A percentile compares a stretch with the other conserved stretches of the same genome.
Evolutionary conservation across 2,329 filamentous ascomycete genomes (phyloP).

Genomic region (Fusarium sp.): DNA sequence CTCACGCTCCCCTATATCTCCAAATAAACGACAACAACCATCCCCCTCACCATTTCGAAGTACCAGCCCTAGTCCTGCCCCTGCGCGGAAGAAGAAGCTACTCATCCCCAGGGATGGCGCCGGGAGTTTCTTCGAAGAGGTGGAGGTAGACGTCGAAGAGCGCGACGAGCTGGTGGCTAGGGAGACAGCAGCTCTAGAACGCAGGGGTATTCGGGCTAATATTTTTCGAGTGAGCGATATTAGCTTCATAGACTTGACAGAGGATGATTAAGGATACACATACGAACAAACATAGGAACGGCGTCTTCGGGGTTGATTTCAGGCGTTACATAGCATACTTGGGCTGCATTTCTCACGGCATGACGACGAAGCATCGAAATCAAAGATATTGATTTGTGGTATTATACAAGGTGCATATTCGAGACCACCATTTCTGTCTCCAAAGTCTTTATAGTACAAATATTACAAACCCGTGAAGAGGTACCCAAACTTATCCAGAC

Average conservation of each 20-base stretch:
- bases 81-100: constrained; percentile 55
- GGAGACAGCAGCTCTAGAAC: constrained; percentile 36
- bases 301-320: constrained; percentile 17
- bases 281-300: constrained; percentile 6
- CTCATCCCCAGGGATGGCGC: constrained; percentile 55
- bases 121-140: constrained; percentile 57
- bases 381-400: neutral
- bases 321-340: constrained; percentile 29
- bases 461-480: constrained; percentile 11
- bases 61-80: constrained; percentile 34
- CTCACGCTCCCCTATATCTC: constrained; percentile 17
- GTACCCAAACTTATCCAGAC: constrained; percentile 22
- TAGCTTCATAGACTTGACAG: constrained; percentile 53
- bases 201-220: constrained; percentile 27
- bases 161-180: constrained; percentile 43
- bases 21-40: constrained; percentile 22
- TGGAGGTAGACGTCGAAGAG: constrained; percentile 47
- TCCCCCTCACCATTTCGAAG: constrained; percentile 1
- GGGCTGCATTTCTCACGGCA: neutral
- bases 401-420: constrained; percentile 10
- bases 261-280: constrained; percentile 41
- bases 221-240: constrained; percentile 52
- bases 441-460: constrained; percentile 19
- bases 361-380: neutral
- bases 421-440: constrained; percentile 10